phyloP scores from a whole-genome alignment of 345 rosid species.

The Citrus cavaleriei region DNA sequence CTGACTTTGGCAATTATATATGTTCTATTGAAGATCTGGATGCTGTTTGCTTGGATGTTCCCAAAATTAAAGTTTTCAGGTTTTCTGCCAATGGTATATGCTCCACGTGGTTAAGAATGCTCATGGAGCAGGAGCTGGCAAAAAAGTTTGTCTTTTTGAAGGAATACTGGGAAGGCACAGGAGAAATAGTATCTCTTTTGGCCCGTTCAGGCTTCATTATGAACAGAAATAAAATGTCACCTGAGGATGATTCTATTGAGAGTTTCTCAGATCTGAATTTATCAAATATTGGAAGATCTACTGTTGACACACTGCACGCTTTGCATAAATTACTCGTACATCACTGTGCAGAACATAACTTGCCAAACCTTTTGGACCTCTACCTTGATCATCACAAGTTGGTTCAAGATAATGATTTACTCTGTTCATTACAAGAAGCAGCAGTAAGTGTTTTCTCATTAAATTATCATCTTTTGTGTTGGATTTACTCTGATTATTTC shows the following conservation, averaged over 20 bases:
- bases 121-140: slow-evolving; percentile 83
- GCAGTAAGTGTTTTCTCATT: slow-evolving; percentile 68
- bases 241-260: slow-evolving; percentile 40
- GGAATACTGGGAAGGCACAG: slow-evolving; percentile 83
- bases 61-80: slow-evolving; percentile 66
- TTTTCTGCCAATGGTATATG: slow-evolving; percentile 49
- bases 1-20: slow-evolving; percentile 49
- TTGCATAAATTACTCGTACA: slow-evolving; percentile 63
- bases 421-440: slow-evolving; percentile 56
- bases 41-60: slow-evolving; percentile 75
- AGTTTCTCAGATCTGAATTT: slow-evolving; percentile 43
- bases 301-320: slow-evolving; percentile 42
- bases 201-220: slow-evolving; percentile 75
- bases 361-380: slow-evolving; percentile 89
- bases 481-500: slow-evolving; percentile 3
- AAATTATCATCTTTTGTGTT: slow-evolving; percentile 17
- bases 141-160: slow-evolving; percentile 70
- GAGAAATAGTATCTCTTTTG: slow-evolving; percentile 65
- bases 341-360: slow-evolving; percentile 60
- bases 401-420: slow-evolving; percentile 58
- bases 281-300: slow-evolving; percentile 37
- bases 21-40: slow-evolving; percentile 75
- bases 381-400: slow-evolving; percentile 74
- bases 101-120: slow-evolving; percentile 71
- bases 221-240: slow-evolving; percentile 33